phyloP scores from a whole-genome alignment of 1,139 yeast species.

The Suhomyces ambrosiae region DNA sequence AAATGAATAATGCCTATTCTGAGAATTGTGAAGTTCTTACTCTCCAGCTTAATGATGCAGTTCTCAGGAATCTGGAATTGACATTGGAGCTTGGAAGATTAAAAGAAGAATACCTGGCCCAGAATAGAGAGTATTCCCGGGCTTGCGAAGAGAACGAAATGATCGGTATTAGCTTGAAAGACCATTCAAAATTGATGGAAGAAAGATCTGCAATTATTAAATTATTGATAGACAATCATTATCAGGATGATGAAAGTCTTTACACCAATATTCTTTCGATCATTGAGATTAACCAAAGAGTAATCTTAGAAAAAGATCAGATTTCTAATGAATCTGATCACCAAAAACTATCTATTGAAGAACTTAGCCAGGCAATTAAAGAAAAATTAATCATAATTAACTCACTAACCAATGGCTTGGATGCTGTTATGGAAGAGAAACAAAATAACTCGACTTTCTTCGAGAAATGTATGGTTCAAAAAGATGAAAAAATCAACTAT shows the following conservation, averaged over 20 bases:
- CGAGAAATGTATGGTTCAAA: not conserved
- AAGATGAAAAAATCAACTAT: conserved; percentile 2
- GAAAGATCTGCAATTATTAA: not conserved
- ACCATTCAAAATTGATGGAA: no score
- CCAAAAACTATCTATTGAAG: not conserved
- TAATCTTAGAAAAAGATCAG: not conserved
- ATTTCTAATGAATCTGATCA: not conserved
- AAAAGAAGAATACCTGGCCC: not conserved
- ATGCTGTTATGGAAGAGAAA: conserved; percentile 2
- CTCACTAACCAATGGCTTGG: not conserved
- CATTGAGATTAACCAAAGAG: not conserved
- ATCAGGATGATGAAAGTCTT: not conserved
- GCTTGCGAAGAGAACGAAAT: no score
- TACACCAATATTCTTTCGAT: not conserved
- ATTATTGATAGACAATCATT: not conserved
- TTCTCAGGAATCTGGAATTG: not conserved
- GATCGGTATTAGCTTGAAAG: no score
- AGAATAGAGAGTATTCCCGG: no score
- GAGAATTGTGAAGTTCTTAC: not conserved
- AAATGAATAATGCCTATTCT: conserved; percentile 1
- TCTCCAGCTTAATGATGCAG: not conserved
- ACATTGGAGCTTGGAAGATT: not conserved
- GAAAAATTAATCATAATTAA: not conserved
- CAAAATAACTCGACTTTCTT: not conserved
- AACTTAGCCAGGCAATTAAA: not conserved